A percentile compares a stretch with the other conserved stretches of the same genome.
Evolutionary conservation across 371 early-diverging fungal species (phyloP).

Genomic region (Mucor plumbeus): DNA sequence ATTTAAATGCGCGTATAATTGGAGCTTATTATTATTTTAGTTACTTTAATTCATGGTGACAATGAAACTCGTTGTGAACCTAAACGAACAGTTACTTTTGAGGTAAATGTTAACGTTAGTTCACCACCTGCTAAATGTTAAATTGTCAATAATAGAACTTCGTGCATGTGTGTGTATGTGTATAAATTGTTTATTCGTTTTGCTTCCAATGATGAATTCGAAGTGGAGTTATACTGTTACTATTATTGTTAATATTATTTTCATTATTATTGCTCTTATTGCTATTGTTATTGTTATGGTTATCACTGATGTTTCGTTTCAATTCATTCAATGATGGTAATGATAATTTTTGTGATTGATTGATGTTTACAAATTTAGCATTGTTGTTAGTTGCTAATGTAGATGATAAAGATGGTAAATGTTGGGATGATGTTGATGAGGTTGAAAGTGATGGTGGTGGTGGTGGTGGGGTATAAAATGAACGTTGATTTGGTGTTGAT

Average conservation of each 20-base stretch:
- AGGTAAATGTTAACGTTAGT: background rate
- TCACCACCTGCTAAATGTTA: slow-evolving; percentile 2
- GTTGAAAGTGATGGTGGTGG: background rate
- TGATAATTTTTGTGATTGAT: background rate
- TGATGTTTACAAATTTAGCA: slow-evolving; percentile 8
- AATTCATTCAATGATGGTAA: background rate
- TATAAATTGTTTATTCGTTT: background rate
- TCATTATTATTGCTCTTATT: no score
- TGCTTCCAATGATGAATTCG: slow-evolving; percentile 32
- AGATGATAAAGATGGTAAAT: background rate
- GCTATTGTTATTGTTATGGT: background rate
- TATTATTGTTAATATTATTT: slow-evolving; percentile 2
- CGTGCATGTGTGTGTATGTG: no score
- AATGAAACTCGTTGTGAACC: background rate
- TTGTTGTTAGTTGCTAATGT: background rate
- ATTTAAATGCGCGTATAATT: background rate
- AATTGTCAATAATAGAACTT: background rate
- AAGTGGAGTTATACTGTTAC: slow-evolving; percentile 5
- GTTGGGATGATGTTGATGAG: background rate
- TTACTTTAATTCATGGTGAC: background rate
- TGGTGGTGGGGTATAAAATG: background rate
- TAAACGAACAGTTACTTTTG: background rate
- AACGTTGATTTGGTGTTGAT: background rate
- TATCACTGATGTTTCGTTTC: background rate
- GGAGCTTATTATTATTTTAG: background rate